phyloP scores from a whole-genome alignment of 75 land plant species.

The Pinus taeda region DNA sequence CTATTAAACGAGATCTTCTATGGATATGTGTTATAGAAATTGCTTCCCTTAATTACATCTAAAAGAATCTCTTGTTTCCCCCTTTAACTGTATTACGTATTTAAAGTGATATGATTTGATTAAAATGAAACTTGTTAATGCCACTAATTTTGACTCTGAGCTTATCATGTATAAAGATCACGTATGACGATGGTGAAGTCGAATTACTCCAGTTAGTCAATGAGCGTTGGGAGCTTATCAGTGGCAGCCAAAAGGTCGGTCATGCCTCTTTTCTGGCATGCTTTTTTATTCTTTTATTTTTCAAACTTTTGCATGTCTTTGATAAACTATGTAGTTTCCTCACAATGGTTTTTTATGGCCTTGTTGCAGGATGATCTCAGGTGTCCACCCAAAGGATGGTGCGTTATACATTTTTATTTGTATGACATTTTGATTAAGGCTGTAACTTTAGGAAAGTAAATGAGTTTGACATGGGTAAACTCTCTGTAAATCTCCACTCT shows the following conservation, averaged over 20 bases:
- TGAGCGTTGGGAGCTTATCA: constrained; percentile 34
- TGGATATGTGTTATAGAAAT: background rate
- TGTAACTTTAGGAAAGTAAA: background rate
- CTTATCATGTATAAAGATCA: constrained; percentile 19
- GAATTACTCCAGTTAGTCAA: constrained; percentile 33
- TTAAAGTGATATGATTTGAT: background rate
- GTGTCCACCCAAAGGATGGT: constrained; percentile 9
- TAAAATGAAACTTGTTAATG: background rate
- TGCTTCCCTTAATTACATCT: background rate
- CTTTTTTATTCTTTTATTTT: background rate
- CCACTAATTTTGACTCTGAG: background rate
- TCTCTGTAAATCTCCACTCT: background rate
- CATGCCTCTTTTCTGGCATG: too few species aligned
- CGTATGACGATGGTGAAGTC: constrained; percentile 45
- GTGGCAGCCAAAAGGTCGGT: background rate
- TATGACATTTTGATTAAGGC: background rate
- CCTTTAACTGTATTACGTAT: background rate
- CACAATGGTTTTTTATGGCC: background rate
- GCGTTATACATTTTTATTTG: background rate
- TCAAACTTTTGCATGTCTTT: background rate
- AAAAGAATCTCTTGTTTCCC: too few species aligned
- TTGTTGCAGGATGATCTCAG: background rate
- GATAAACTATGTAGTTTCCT: background rate
- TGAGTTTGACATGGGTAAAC: background rate
- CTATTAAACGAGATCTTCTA: background rate